Evolutionary conservation across 2,329 filamentous ascomycete species (phyloP), one percentile per base, ranked within the genome.

Genomic region (Apiospora pterosperma): DNA sequence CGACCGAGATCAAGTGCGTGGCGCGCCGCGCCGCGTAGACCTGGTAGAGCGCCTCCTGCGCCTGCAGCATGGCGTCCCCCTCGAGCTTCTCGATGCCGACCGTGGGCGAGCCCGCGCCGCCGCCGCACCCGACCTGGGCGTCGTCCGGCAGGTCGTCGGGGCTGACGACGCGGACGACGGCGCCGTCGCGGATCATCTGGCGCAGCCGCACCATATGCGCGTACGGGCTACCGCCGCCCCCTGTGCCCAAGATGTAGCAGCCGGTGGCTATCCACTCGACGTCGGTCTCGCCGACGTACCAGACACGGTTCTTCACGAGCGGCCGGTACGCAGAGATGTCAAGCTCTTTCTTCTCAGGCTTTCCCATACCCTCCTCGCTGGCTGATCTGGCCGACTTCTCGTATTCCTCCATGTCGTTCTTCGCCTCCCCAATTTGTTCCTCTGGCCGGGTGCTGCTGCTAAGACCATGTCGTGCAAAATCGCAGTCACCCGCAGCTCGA

Each of bases 201-300:
- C 82, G 78, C 10, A 88, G 76, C 7, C 81, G 81, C 19, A 88
- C 76, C 76, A 84, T 82, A 36, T 79, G 75, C 2, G 83, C 73
- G 67, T 85, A 86, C 1, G 85, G 84, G 3, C 80, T 82, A 2
- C 86, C 86, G 23, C 87, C 86, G 6, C 87, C 86, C 23, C 86
- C 87, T 0, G 85, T 87, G 2, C 85, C 87, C 0, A 90, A 79
- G 62, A 90, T 84, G 67, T 88, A 88, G 70, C 85, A 87, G 1
- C 87, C 87, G 8, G 79, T 84, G 0, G 84, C 75, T 38, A 89
- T 84, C 77, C 83, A 89, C 36, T 77, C 73, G 4, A 89, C 76
- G 70, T 89, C 87, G 0, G 82, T 84, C 69, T 88, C 85, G 12
- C 79, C 84, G 42, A 89, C 73, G 64, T 82, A 81, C 87, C 87